Percentiles rank a stretch among this genome's conserved stretches.
Evolutionary conservation across 1,284 basidiomycete genomes (phyloP).

Genomic region (Malassezia nana): DNA sequence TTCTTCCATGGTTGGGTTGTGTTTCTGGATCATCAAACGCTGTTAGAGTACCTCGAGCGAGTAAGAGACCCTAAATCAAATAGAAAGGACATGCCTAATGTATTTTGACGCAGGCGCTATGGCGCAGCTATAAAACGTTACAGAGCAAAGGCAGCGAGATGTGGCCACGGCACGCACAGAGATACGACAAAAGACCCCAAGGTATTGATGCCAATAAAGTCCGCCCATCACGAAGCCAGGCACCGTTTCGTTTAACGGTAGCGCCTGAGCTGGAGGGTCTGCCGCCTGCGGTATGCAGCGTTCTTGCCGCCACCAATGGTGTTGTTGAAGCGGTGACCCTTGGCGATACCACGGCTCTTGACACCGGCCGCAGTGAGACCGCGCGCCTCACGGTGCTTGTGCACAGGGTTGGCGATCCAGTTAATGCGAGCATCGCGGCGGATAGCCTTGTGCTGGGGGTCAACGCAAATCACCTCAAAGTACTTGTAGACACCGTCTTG

Average conservation of each 20-base stretch:
- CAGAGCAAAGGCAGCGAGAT: constrained; percentile 2
- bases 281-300: constrained; percentile 88
- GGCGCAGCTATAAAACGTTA: constrained; percentile 14
- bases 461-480: constrained; percentile 97
- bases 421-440: constrained; percentile 90
- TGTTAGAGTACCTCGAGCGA: too few relatives aligned
- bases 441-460: constrained; percentile 83
- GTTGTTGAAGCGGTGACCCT: constrained; percentile 91
- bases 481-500: constrained; percentile 99
- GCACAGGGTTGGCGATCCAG: constrained; percentile 96
- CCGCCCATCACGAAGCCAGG: not conserved
- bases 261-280: constrained; percentile 77
- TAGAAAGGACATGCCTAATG: constrained; percentile 5
- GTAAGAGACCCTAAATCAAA: too few relatives aligned
- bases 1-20: too few relatives aligned
- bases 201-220: not conserved
- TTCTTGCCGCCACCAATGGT: constrained; percentile 60
- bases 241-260: constrained; percentile 65
- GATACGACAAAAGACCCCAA: not conserved
- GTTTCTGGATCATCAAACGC: too few relatives aligned
- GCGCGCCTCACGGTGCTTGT: constrained; percentile 96
- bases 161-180: not conserved
- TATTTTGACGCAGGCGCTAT: constrained; percentile 4
- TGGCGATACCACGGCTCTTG: constrained; percentile 60
- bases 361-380: constrained; percentile 95